Evolutionary conservation across 1,139 yeast genomes (phyloP).

Genomic region (Blastobotrys arbuscula): DNA sequence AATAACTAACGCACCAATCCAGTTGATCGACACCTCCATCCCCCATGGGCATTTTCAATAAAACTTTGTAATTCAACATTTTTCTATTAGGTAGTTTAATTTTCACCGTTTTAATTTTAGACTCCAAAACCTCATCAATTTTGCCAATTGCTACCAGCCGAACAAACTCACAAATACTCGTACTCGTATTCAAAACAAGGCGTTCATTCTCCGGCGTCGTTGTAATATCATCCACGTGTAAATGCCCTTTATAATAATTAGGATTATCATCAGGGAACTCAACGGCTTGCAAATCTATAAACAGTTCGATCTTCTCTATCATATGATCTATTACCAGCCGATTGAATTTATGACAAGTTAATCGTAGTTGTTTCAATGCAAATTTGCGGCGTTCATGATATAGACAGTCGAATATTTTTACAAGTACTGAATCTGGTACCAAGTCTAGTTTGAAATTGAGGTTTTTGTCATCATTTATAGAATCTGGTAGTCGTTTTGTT

Average conservation of each 20-base stretch:
- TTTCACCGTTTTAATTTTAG: not conserved
- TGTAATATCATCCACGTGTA: not conserved
- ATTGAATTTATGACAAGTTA: not conserved
- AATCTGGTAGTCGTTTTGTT: not conserved
- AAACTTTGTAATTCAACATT: not conserved
- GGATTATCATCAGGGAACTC: not conserved
- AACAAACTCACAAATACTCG: not conserved
- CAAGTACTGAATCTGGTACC: not conserved
- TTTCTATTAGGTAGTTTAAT: not conserved
- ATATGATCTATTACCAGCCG: not conserved
- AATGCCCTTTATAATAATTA: not conserved
- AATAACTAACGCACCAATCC: not conserved
- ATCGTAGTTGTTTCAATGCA: not conserved
- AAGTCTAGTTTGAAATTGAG: not conserved
- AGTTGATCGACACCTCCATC: not conserved
- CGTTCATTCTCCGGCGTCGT: not conserved
- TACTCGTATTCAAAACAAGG: not conserved
- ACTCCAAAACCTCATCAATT: not conserved
- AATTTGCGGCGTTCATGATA: slow-evolving; percentile 1
- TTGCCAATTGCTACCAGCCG: not conserved
- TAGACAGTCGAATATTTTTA: not conserved
- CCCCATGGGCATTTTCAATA: not conserved
- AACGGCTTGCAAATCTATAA: not conserved
- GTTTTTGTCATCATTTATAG: not conserved
- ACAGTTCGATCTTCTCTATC: not conserved